A percentile compares a stretch with the other conserved stretches of the same genome.
phyloP scores from a whole-genome alignment of 2,329 filamentous ascomycete species.

The Aotearoamyces nothofagi region DNA sequence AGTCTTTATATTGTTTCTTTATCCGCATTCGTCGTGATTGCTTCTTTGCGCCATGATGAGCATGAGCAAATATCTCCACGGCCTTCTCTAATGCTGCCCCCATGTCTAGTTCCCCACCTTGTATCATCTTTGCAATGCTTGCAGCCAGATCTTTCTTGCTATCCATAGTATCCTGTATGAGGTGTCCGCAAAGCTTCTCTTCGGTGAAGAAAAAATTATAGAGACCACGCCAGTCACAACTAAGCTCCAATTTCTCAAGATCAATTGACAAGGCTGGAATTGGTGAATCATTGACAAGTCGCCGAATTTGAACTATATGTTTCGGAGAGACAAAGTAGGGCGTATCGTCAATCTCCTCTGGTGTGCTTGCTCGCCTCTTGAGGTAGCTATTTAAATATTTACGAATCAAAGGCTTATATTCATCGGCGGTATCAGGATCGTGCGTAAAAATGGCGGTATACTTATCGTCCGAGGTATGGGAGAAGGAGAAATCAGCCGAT shows the following conservation, averaged over 20 bases:
- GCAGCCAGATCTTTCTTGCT: slow-evolving; percentile 2
- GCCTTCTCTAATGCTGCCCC: slow-evolving; percentile 3
- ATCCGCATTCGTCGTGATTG: slow-evolving; percentile 6
- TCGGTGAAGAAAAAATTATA: slow-evolving; percentile 6
- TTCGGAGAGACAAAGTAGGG: too few relatives aligned
- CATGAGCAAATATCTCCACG: slow-evolving; percentile 3
- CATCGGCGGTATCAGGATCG: too few relatives aligned
- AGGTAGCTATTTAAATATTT: too few relatives aligned
- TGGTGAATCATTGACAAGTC: slow-evolving; percentile 6
- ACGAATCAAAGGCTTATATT: too few relatives aligned
- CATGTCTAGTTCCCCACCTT: slow-evolving; percentile 4
- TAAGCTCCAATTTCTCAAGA: slow-evolving; percentile 2
- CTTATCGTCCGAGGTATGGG: too few relatives aligned
- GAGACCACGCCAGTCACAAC: slow-evolving; percentile 5
- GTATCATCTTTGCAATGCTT: slow-evolving; percentile 4
- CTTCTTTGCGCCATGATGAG: slow-evolving; percentile 2
- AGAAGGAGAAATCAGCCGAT: too few relatives aligned
- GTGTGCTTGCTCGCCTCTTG: too few relatives aligned
- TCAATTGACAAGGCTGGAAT: slow-evolving; percentile 4
- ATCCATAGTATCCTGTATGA: slow-evolving; percentile 1
- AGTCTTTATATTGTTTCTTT: slow-evolving; percentile 2
- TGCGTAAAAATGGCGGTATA: too few relatives aligned
- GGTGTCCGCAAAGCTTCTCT: slow-evolving; percentile 4
- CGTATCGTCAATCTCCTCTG: too few relatives aligned
- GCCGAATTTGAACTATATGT: slow-evolving; percentile 6